Conservation (phyloP, 169 alveolate genomes). For the Perkinsus marinus region DNA sequence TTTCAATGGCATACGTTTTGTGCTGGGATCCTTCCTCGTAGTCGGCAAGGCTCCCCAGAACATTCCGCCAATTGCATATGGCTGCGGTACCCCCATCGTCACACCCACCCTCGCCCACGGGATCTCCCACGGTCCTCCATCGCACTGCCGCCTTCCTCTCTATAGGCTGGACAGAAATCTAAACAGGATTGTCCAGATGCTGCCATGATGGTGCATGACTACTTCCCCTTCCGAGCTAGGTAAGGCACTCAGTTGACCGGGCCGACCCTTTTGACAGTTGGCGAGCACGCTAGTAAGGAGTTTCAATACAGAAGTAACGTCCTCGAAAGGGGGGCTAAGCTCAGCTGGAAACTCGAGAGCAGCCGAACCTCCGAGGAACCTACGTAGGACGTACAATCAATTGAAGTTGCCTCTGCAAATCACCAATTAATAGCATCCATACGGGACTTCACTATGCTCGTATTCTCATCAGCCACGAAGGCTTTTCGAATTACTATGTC, state of each 20-base stretch:
- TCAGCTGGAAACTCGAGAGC: not conserved
- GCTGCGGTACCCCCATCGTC: not conserved
- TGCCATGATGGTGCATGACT: not conserved
- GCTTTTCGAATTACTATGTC: not conserved
- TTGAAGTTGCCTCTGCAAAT: not conserved
- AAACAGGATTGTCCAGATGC: not conserved
- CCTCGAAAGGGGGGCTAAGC: not conserved
- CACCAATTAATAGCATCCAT: not conserved
- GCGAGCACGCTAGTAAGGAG: not conserved
- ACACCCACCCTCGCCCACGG: not conserved
- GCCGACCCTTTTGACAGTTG: not conserved
- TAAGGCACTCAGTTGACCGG: not conserved
- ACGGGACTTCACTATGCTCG: not conserved
- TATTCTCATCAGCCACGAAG: not conserved
- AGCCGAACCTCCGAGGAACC: not conserved
- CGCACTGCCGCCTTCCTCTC: not conserved
- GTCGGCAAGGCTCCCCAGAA: not conserved
- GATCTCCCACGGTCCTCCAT: not conserved
- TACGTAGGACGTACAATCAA: not conserved
- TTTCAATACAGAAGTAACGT: not conserved
- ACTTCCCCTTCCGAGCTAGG: not conserved
- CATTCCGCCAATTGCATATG: not conserved
- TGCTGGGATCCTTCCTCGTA: not conserved
- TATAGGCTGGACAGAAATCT: not conserved
- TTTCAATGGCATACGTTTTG: not conserved